These are phyloP conservation scores for Lycium barbarum DNA, from an alignment of 257 asterid genomes.

Conservation along the genomic window DNA sequence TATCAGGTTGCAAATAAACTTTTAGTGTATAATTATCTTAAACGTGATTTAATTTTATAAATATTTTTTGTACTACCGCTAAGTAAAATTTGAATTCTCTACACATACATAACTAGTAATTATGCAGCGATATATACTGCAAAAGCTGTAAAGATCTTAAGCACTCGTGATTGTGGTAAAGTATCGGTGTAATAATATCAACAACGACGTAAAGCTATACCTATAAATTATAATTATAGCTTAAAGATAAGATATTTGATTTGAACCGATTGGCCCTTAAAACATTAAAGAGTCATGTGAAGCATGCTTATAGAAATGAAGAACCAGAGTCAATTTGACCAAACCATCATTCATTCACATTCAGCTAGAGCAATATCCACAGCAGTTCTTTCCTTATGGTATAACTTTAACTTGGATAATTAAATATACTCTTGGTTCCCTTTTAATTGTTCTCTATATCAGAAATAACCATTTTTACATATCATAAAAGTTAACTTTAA, in stretches of 20 bases:
- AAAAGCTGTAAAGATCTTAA: background rate
- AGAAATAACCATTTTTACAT: too few relatives aligned
- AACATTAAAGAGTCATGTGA: slow-evolving; percentile 7
- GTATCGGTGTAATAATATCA: background rate
- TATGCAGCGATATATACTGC: background rate
- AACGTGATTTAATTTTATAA: background rate
- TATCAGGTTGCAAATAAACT: background rate
- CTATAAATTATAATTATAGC: background rate
- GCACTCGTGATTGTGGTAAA: background rate
- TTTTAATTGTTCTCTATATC: too few relatives aligned
- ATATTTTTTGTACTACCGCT: background rate
- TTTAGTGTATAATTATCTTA: background rate
- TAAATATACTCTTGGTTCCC: background rate
- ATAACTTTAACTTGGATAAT: background rate
- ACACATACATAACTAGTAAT: background rate
- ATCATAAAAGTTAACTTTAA: too few relatives aligned
- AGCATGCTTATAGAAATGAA: background rate
- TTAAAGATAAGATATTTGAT: background rate
- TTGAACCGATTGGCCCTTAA: background rate
- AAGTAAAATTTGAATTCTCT: background rate
- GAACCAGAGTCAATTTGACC: background rate
- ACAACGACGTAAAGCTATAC: background rate
- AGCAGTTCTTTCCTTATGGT: background rate
- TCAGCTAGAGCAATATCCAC: background rate
- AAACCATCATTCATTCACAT: background rate